Evolutionary conservation across 352 stramenopile species (phyloP).

Genomic region (Phytophthora palmivora): DNA sequence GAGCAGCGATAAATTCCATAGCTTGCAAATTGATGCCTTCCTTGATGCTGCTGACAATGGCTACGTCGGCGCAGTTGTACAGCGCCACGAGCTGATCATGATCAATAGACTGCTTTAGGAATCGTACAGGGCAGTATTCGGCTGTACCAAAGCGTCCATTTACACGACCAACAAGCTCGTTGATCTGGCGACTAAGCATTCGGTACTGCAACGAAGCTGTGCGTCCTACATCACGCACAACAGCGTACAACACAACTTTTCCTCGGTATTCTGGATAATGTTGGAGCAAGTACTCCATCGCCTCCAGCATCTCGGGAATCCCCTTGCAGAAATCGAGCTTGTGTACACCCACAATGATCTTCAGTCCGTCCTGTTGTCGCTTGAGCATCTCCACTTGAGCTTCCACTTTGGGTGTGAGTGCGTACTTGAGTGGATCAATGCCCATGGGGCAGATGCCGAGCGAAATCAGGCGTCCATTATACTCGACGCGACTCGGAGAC

Average conservation of each 20-base stretch:
- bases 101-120: constrained; percentile 87
- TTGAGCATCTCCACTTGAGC: constrained; percentile 59
- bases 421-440: constrained; percentile 89
- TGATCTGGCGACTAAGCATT: constrained; percentile 89
- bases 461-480: constrained; percentile 88
- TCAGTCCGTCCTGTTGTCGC: constrained; percentile 71
- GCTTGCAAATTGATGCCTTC: constrained; percentile 93
- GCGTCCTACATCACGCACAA: constrained; percentile 84
- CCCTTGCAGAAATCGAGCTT: constrained; percentile 88
- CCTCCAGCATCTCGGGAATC: constrained; percentile 91
- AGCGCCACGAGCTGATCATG: constrained; percentile 91
- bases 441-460: constrained; percentile 91
- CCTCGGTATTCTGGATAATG: constrained; percentile 93
- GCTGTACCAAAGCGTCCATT: constrained; percentile 89
- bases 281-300: constrained; percentile 89
- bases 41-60: constrained; percentile 89
- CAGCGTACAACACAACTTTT: constrained; percentile 94
- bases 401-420: constrained; percentile 63
- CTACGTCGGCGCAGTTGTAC: constrained; percentile 90
- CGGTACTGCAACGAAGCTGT: constrained; percentile 76
- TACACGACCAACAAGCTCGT: constrained; percentile 89
- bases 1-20: constrained; percentile 92
- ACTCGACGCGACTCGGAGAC: constrained; percentile 86
- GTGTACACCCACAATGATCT: constrained; percentile 80
- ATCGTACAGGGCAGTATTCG: constrained; percentile 90